Evolutionary conservation across 805 yeast species (phyloP), one percentile per base, ranked within the genome.

Genomic region (Brettanomyces bruxellensis): DNA sequence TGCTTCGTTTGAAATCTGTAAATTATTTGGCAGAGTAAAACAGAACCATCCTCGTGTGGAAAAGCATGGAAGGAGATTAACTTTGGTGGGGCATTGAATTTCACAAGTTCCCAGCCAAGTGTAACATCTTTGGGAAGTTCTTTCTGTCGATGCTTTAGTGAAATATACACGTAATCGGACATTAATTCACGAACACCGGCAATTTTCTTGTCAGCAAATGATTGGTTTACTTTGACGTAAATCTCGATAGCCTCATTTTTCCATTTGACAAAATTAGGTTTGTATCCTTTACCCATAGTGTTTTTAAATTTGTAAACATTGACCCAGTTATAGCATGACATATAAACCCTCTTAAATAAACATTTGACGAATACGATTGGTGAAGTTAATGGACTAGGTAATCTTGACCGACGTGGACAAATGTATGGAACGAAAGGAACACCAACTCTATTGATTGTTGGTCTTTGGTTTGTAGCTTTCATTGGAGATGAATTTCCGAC

Each of bases 181-280:
- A 80, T 67, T 13, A 64, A 57, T 38, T 69, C 67, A 47, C 69
- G 69, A 11, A 79, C 67, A 12, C 70, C 55, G 34, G 63, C 67
- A 41, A 87, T 58, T 51, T 81, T 70, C 32, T 70, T 71, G 18
- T 69, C 60, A 3, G 95, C 91, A 69, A 90, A 90, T 3, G 88
- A 81, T 57, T 81, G 79, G 66, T 90, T 88, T n/a, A 86, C 83
- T 47, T 77, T 76, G 28, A 83, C 84, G 62, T 80, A 89, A 44
- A 70, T 71, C 54, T 87, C 87, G 55, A 90, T 79, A 6, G 95
- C 95, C 30, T 73, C 74, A 64, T 88, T 91, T 62, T 86, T 86
- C 96, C 96, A 90, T 49, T 80, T 75, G 22, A 79, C 60, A 53
- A 83, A 83, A 39, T 78, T 68, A 32, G 90, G 86, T 62, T 79